A percentile compares a stretch with the other conserved stretches of the same genome.
These are phyloP conservation scores for Thuja plicata DNA, from an alignment of 83 land plant genomes.

Conservation along the genomic window DNA sequence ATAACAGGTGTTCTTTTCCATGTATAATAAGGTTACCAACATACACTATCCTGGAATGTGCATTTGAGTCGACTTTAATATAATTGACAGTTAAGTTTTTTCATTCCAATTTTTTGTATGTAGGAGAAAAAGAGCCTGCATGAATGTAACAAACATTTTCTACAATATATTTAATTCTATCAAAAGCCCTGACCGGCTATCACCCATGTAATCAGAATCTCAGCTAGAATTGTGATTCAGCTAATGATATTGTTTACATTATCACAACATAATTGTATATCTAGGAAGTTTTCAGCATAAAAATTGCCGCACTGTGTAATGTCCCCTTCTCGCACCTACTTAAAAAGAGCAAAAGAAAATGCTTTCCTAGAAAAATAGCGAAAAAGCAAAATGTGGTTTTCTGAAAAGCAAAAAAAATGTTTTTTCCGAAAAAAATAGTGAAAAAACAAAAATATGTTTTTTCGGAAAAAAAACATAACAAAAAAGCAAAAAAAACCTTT, in stretches of 20 bases:
- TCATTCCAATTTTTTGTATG: neutral
- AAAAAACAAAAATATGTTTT: no score
- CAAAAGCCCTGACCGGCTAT: neutral
- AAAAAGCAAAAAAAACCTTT: no score
- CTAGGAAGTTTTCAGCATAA: neutral
- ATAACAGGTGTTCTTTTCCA: neutral
- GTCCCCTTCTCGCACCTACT: no score
- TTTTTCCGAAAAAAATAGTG: no score
- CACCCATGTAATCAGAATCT: neutral
- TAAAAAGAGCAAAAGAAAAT: no score
- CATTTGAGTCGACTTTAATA: neutral
- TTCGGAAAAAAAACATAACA: no score
- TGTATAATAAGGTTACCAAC: neutral
- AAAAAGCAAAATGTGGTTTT: no score
- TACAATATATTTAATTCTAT: neutral
- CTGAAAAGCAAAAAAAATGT: no score
- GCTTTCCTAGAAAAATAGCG: no score
- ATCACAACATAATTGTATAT: neutral
- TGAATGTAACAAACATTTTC: neutral
- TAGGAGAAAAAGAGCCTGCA: neutral
- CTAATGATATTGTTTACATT: neutral
- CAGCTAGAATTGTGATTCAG: neutral
- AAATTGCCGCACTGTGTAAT: neutral
- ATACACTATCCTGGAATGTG: neutral
- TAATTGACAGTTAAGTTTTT: neutral